A percentile compares a stretch with the other conserved stretches of the same genome.
phyloP scores from a whole-genome alignment of 352 stramenopile genomes.

The Globisporangium lucens region DNA sequence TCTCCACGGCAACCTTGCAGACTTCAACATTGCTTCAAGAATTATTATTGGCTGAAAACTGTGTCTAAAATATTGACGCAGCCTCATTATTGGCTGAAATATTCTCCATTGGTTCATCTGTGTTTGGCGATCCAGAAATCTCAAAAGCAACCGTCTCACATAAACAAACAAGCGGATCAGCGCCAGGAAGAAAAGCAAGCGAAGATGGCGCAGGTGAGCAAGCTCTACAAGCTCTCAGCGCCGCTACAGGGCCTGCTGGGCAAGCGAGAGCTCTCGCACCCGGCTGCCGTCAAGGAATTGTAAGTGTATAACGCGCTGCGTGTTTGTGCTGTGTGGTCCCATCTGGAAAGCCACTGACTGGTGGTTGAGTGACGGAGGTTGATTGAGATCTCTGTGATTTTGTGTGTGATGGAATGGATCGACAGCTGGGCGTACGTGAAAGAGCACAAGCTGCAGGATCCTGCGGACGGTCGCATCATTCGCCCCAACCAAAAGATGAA shows the following conservation, averaged over 20 bases:
- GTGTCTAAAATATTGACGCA: background rate
- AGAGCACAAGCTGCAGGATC: constrained; percentile 70
- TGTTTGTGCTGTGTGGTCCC: too few species aligned
- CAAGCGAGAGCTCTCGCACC: constrained; percentile 66
- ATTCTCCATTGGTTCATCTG: background rate
- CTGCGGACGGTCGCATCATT: constrained; percentile 64
- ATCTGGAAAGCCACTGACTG: too few species aligned
- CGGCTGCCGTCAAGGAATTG: constrained; percentile 75
- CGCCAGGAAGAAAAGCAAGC: background rate
- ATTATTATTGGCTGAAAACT: constrained; percentile 8
- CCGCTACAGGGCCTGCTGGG: constrained; percentile 56
- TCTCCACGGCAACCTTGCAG: background rate
- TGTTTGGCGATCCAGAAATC: background rate
- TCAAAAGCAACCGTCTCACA: background rate
- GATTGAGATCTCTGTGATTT: background rate
- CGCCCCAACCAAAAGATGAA: constrained; percentile 66
- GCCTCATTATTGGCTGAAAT: constrained; percentile 7
- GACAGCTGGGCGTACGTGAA: constrained; percentile 75
- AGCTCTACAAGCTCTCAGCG: constrained; percentile 63
- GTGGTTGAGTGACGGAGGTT: too few species aligned
- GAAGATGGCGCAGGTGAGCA: constrained; percentile 21
- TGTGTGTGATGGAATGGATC: background rate
- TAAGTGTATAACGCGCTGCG: constrained; percentile 24
- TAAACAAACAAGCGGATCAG: background rate
- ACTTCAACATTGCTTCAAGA: constrained; percentile 6